phyloP scores from a whole-genome alignment of 1,284 basidiomycete species.

The Rhodotorula sp. region DNA sequence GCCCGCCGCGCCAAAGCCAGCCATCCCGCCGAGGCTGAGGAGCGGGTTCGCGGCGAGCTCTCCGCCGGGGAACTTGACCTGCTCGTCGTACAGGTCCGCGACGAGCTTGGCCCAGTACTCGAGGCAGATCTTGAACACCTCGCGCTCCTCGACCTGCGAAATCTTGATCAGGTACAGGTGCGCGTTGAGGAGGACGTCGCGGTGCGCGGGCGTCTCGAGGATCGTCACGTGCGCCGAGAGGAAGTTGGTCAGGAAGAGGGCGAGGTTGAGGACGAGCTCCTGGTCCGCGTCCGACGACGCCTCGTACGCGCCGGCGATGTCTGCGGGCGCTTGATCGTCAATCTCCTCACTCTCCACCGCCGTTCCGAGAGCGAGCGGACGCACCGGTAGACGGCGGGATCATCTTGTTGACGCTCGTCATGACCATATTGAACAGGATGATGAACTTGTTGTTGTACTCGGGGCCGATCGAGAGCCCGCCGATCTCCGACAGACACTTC shows the following conservation, averaged over 20 bases:
- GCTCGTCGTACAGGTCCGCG: slow-evolving; percentile 96
- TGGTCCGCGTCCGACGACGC: slow-evolving; percentile 90
- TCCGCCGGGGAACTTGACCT: slow-evolving; percentile 72
- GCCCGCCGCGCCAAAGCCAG: slow-evolving; percentile 56
- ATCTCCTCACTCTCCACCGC: background rate
- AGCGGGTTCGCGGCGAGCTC: slow-evolving; percentile 63
- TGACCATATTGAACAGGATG: slow-evolving; percentile 92
- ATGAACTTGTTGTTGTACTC: slow-evolving; percentile 99
- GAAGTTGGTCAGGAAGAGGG: slow-evolving; percentile 96
- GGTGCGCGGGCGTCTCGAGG: slow-evolving; percentile 87
- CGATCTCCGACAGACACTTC: slow-evolving; percentile 98
- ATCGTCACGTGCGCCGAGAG: slow-evolving; percentile 82
- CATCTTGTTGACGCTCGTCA: slow-evolving; percentile 96
- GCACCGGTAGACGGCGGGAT: slow-evolving; percentile 86
- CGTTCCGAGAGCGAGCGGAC: slow-evolving; percentile 22
- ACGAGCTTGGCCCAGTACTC: slow-evolving; percentile 99
- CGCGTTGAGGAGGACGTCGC: slow-evolving; percentile 91
- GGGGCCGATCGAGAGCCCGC: slow-evolving; percentile 84
- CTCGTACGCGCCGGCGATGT: slow-evolving; percentile 90
- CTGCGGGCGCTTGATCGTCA: slow-evolving; percentile 42
- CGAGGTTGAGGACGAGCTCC: slow-evolving; percentile 95
- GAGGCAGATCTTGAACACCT: slow-evolving; percentile 98
- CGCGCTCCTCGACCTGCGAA: slow-evolving; percentile 95
- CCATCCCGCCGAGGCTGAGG: slow-evolving; percentile 64
- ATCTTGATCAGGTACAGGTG: slow-evolving; percentile 99